Percentiles rank a stretch among this genome's conserved stretches.
phyloP scores from a whole-genome alignment of 768 basidiomycete genomes.

The Omphalotus guepiniiformis region DNA sequence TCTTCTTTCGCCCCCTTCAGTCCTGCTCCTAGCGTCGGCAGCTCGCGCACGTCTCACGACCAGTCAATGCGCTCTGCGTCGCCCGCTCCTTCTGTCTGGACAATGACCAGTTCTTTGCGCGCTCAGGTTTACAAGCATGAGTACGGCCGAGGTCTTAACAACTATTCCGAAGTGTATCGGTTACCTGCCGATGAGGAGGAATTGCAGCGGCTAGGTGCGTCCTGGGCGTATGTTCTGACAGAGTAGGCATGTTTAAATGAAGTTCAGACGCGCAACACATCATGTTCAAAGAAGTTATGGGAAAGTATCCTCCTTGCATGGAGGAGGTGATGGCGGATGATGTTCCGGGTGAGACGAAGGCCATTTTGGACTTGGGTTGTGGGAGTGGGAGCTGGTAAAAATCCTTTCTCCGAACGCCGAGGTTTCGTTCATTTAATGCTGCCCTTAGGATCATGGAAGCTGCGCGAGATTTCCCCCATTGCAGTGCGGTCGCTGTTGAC shows the following conservation, averaged over 20 bases:
- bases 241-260: slow-evolving; percentile 8
- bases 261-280: slow-evolving; percentile 60
- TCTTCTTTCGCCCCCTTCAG: slow-evolving; percentile 35
- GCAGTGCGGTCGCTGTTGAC: slow-evolving; percentile 69
- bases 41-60: slow-evolving; percentile 57
- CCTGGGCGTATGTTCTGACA: not conserved
- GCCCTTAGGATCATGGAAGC: slow-evolving; percentile 66
- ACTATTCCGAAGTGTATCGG: slow-evolving; percentile 73
- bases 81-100: slow-evolving; percentile 65
- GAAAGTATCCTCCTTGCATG: slow-evolving; percentile 61
- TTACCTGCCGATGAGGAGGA: slow-evolving; percentile 81
- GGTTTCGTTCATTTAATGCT: slow-evolving; percentile 9
- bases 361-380: slow-evolving; percentile 72
- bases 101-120: slow-evolving; percentile 60
- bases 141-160: slow-evolving; percentile 68
- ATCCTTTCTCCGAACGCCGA: not conserved
- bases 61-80: slow-evolving; percentile 60
- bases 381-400: slow-evolving; percentile 73
- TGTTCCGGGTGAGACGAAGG: slow-evolving; percentile 52
- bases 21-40: slow-evolving; percentile 31
- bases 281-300: slow-evolving; percentile 61
- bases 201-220: slow-evolving; percentile 60
- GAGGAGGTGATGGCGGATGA: slow-evolving; percentile 57
- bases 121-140: slow-evolving; percentile 58
- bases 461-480: slow-evolving; percentile 68